Evolutionary conservation across 805 yeast species (phyloP).

Genomic region (Suhomyces prunicola): DNA sequence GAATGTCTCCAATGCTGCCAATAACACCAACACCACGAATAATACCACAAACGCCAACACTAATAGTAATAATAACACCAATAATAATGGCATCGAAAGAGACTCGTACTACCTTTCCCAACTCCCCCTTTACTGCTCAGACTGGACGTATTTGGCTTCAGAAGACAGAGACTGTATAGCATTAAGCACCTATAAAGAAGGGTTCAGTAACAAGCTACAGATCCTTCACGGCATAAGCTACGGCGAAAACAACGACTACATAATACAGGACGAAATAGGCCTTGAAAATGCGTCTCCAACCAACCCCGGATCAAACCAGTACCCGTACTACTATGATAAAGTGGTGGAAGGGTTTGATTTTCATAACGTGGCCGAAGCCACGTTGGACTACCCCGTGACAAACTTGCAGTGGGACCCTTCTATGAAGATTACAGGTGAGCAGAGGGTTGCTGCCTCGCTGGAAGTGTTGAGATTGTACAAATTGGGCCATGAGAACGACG

Average conservation of each 20-base stretch:
- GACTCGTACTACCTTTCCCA: conserved; percentile 25
- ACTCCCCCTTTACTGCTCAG: conserved; percentile 33
- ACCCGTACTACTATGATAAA: not conserved
- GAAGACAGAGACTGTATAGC: conserved; percentile 51
- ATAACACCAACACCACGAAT: not conserved
- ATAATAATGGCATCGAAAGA: conserved; percentile 11
- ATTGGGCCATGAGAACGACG: conserved; percentile 43
- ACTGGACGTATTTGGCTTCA: conserved; percentile 27
- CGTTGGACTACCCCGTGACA: conserved; percentile 67
- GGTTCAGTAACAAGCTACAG: conserved; percentile 62
- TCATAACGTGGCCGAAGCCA: conserved; percentile 47
- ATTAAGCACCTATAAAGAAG: conserved; percentile 78
- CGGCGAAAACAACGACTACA: conserved; percentile 18
- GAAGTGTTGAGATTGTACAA: conserved; percentile 70
- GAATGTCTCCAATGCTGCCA: not conserved
- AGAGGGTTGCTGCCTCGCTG: conserved; percentile 63
- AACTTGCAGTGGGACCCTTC: conserved; percentile 72
- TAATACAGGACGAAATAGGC: conserved; percentile 6
- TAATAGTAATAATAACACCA: too few relatives aligned
- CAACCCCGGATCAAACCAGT: not conserved
- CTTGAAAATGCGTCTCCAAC: conserved; percentile 9
- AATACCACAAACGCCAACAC: not conserved
- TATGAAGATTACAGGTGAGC: conserved; percentile 20
- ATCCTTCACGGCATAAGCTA: conserved; percentile 35
- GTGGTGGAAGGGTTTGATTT: conserved; percentile 40